phyloP scores from a whole-genome alignment of 305 asterid genomes.

The Andrographis paniculata region DNA sequence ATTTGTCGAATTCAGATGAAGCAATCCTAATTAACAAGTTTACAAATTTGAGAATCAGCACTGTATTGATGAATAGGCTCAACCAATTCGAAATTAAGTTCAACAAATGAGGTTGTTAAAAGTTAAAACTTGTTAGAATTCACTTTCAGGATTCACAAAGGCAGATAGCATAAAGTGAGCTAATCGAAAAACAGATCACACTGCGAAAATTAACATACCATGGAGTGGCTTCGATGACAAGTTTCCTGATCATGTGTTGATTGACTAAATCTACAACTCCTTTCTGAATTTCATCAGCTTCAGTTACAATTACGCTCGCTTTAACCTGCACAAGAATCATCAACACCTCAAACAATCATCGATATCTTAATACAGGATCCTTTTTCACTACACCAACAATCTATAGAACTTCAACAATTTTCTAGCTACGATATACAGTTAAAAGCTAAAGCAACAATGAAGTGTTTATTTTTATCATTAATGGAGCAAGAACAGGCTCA shows the following conservation, averaged over 20 bases:
- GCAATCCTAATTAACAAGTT: no score
- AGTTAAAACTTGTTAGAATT: neutral
- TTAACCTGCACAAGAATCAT: conserved; percentile 43
- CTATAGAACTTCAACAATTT: no score
- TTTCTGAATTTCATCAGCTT: conserved; percentile 52
- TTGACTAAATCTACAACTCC: conserved; percentile 62
- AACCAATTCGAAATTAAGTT: neutral
- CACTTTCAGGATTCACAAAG: neutral
- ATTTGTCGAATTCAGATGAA: neutral
- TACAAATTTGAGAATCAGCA: neutral
- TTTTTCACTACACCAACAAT: no score
- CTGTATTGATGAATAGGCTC: neutral
- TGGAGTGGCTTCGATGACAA: conserved; percentile 66
- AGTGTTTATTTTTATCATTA: no score
- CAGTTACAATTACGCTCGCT: conserved; percentile 45
- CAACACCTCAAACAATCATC: no score
- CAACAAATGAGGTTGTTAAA: neutral
- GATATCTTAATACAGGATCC: no score
- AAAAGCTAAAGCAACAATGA: neutral
- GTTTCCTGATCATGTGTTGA: conserved; percentile 39
- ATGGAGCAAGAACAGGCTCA: no score
- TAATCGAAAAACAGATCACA: conserved; percentile 4
- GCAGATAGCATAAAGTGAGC: conserved; percentile 2
- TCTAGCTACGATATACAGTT: neutral
- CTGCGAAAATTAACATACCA: conserved; percentile 44